A percentile compares a stretch with the other conserved stretches of the same genome.
Conservation (phyloP, 495 filamentous ascomycete genomes). For the Opeltia flavorubescens region DNA sequence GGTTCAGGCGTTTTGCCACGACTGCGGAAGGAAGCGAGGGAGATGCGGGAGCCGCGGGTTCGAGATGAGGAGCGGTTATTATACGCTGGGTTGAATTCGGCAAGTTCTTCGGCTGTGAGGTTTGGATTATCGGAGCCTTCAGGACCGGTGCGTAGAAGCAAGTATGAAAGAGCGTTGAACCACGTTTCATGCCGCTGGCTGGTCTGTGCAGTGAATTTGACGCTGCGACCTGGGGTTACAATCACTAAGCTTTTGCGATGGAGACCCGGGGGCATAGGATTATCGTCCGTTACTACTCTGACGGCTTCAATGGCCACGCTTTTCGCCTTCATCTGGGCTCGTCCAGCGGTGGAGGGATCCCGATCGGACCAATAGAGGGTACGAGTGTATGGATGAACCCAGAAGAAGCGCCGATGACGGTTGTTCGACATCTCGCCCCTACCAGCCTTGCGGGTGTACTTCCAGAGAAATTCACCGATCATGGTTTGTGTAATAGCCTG, state of each 20-base stretch:
- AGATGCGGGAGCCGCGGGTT: constrained; percentile 44
- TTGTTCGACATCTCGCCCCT: constrained; percentile 75
- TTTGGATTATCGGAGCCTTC: constrained; percentile 8
- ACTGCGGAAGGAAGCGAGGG: constrained; percentile 73
- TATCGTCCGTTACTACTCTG: constrained; percentile 87
- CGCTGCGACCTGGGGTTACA: constrained; percentile 69
- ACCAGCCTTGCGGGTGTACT: constrained; percentile 87
- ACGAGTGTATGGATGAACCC: constrained; percentile 95
- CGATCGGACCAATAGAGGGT: constrained; percentile 94
- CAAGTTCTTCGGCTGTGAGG: constrained; percentile 51
- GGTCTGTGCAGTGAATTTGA: constrained; percentile 90
- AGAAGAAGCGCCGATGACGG: constrained; percentile 90
- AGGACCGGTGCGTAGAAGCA: constrained; percentile 54
- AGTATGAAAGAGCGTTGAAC: constrained; percentile 94
- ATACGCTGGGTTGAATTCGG: constrained; percentile 72
- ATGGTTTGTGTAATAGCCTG: constrained; percentile 99
- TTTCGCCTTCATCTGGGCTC: constrained; percentile 74
- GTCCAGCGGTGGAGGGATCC: constrained; percentile 67
- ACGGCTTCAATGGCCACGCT: constrained; percentile 90
- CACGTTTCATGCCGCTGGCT: constrained; percentile 92
- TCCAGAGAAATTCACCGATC: constrained; percentile 98
- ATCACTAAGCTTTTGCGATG: constrained; percentile 88
- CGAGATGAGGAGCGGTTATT: constrained; percentile 37
- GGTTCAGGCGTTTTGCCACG: constrained; percentile 14
- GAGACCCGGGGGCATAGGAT: constrained; percentile 85